Evolutionary conservation across 2,329 filamentous ascomycete genomes (phyloP).

Genomic region (Balansia obtecta): DNA sequence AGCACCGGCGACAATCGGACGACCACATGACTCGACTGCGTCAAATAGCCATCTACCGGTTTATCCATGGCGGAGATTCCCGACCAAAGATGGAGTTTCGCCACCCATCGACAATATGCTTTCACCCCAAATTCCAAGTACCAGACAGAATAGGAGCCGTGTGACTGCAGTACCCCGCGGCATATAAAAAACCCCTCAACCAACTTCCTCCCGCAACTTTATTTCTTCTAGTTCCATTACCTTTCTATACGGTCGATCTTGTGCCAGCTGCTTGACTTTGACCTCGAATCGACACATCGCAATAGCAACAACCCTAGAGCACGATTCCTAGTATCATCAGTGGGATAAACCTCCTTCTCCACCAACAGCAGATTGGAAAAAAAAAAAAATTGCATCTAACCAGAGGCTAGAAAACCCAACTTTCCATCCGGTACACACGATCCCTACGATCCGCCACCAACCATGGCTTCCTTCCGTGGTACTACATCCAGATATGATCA

Average conservation of each 20-base stretch:
- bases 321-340: background rate
- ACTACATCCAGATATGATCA: conserved; percentile 24
- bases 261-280: background rate
- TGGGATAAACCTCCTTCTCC: background rate
- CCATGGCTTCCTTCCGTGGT: conserved; percentile 24
- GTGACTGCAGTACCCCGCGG: background rate
- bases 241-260: background rate
- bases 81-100: background rate
- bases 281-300: background rate
- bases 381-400: conserved; percentile 7
- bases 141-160: too few relatives aligned
- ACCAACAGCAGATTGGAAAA: background rate
- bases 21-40: background rate
- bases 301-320: too few relatives aligned
- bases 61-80: background rate
- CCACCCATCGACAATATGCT: background rate
- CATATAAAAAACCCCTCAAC: conserved; percentile 6
- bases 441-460: conserved; percentile 11
- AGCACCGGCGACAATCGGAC: background rate
- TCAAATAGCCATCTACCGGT: background rate
- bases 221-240: background rate
- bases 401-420: background rate
- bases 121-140: background rate
- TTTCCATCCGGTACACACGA: conserved; percentile 15
- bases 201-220: background rate